Evolutionary conservation across 306 rosid species (phyloP), one percentile per base, ranked within the genome.

Genomic region (Vicia faba): DNA sequence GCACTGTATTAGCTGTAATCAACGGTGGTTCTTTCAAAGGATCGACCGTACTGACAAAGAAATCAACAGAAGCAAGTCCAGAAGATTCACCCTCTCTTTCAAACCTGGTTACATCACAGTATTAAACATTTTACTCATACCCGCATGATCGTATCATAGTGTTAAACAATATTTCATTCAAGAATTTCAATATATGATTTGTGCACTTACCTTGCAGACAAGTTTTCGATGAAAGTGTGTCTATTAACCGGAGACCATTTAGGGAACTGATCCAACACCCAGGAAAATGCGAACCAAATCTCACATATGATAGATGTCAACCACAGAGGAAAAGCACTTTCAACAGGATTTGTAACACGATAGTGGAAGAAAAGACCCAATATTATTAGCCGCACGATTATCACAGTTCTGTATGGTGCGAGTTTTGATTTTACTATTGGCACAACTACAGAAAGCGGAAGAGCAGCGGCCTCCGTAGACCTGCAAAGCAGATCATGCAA

Each of bases 211-310:
- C 99, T 90, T 69, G 96, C 97, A 2, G 99, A 88, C 5, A 93
- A 82, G 68, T 43, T 74, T 46, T 93, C 97, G 16, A 71, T 73
- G 60, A 53, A 90, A 70, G 99, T 90, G 57, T 78, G 80, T 81
- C 99, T 81, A 40, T 82, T 79, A 73, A 93, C 71, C 0, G 99
- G 99, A 83, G 14, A 83, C 99, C 97, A 90, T 84, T 93, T 90
- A 29, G 99, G 97, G 82, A 93, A 93, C 85, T 93, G 97, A 88
- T 93, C 97, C 80, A 93, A 70, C 66, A 90, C 90, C 99, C 99
- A 93, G 44, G 99, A 93, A 82, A 84, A 80, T 55, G 91, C 99
- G 66, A 93, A 93, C 99, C 99, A 93, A 63, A 93, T 93, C 86
- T 93, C 99, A 69, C 99, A 93, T 51, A 88, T 86, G 48, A 93